Evolutionary conservation across 257 asterid genomes (phyloP), one percentile per base, ranked within the genome.

Genomic region (Solanum virginianum): DNA sequence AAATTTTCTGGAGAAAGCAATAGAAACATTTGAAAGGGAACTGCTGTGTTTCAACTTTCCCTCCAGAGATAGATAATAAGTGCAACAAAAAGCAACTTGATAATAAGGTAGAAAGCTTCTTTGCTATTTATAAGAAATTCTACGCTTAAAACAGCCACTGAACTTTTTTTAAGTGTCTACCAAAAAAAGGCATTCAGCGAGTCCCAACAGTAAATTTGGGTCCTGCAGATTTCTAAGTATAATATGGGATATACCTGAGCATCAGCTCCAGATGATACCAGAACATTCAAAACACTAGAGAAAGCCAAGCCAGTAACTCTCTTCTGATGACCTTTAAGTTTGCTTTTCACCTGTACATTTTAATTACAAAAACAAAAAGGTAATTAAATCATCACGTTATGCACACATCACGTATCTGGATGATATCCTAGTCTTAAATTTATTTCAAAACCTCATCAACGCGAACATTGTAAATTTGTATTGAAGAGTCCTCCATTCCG

Each of bases 281-380:
- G 93, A 65, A 91, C 72, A 83, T 87, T 85, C 63, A 93, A 87
- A 82, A 77, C 90, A n/a, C 66, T 90, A 54, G 97, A 94, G 84
- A 93, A 94, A 14, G 98, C 94, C 55, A 93, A 93, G 59, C 97
- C 96, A 26, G 97, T 93, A 47, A 94, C 92, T 91, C 93, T 89
- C 86, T 89, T 89, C 87, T 87, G 85, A 86, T 94, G 98, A 65
- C 95, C 96, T 88, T 80, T 89, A 63, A 93, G 94, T 90, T 88
- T 91, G 81, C 43, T 39, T 85, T 87, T 87, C 20, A 92, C 92
- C 97, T 93, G 89, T 68, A 82, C 72, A 89, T 71, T 41, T 74
- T n/a, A 81, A 66, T 45, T 62, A 54, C 68, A 26, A 18, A 54
- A 56, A 82, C 59, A 18, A 24, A 26, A 4, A 83, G 7, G 29